Evolutionary conservation across 805 yeast genomes (phyloP).

Genomic region (Zygotorulaspora chibaensis): DNA sequence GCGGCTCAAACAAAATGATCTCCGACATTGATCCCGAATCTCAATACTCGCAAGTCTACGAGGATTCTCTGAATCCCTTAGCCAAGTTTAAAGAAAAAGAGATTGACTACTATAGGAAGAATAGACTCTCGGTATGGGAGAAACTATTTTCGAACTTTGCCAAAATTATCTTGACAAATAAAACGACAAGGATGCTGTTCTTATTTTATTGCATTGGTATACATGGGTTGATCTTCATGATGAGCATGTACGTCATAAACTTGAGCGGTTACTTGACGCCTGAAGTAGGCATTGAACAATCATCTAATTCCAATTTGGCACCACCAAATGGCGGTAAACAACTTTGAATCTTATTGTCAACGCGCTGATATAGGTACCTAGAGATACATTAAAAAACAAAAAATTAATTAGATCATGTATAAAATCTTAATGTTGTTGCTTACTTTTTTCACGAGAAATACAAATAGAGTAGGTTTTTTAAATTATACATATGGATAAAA

Average conservation of each 20-base stretch:
- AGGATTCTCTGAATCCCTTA: constrained; percentile 75
- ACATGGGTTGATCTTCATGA: constrained; percentile 66
- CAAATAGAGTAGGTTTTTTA: constrained; percentile 5
- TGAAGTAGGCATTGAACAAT: constrained; percentile 35
- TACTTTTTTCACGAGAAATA: not conserved
- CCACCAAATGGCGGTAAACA: not conserved
- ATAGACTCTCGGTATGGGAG: constrained; percentile 72
- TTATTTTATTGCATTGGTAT: constrained; percentile 68
- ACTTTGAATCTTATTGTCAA: not conserved
- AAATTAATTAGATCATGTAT: too few relatives aligned
- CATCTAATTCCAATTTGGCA: constrained; percentile 7
- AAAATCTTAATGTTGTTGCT: too few relatives aligned
- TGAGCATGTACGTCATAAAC: constrained; percentile 53
- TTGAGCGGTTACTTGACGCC: constrained; percentile 44
- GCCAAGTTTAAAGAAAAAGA: constrained; percentile 77
- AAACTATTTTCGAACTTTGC: constrained; percentile 70
- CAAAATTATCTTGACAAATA: constrained; percentile 68
- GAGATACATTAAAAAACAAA: not conserved
- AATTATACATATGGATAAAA: constrained; percentile 15
- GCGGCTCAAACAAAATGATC: constrained; percentile 22
- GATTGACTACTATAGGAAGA: constrained; percentile 60
- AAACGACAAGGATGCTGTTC: constrained; percentile 67
- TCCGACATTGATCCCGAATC: constrained; percentile 47
- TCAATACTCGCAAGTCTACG: constrained; percentile 61
- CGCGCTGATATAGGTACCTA: not conserved